Evolutionary conservation across 1,284 basidiomycete genomes (phyloP).

Genomic region (Pascua sp.): DNA sequence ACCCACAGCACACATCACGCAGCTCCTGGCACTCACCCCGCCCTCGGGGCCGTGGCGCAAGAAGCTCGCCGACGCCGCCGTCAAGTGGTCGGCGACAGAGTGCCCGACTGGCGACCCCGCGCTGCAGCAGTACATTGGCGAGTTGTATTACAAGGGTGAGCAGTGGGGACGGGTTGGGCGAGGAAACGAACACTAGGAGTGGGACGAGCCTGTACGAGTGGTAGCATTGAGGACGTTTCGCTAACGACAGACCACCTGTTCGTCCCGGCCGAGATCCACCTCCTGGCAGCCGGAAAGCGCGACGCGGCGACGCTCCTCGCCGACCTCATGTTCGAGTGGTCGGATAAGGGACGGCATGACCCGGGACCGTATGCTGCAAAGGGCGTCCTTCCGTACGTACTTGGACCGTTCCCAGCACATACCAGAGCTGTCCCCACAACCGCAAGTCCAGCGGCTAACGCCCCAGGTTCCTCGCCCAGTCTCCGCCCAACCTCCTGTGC

Average conservation of each 20-base stretch:
- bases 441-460: constrained; percentile 1
- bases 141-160: constrained; percentile 79
- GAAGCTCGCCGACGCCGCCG: constrained; percentile 50
- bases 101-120: constrained; percentile 78
- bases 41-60: constrained; percentile 52
- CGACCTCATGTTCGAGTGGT: constrained; percentile 80
- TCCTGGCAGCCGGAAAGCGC: constrained; percentile 76
- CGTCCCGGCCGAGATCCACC: constrained; percentile 69
- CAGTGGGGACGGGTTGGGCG: not conserved
- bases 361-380: constrained; percentile 66
- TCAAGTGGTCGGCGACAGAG: constrained; percentile 72
- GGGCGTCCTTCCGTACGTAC: constrained; percentile 72
- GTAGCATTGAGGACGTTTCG: not conserved
- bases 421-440: not conserved
- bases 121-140: constrained; percentile 81
- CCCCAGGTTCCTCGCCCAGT: constrained; percentile 73
- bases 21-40: constrained; percentile 52
- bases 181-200: no score
- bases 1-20: constrained; percentile 44
- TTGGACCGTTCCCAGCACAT: no score
- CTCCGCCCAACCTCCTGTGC: constrained; percentile 79
- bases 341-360: constrained; percentile 31
- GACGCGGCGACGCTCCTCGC: constrained; percentile 83
- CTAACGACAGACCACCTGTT: constrained; percentile 63
- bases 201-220: not conserved